Base-by-base conservation (phyloP, 192 early-diverging fungal species). In the Anaeromyces robustus region DNA sequence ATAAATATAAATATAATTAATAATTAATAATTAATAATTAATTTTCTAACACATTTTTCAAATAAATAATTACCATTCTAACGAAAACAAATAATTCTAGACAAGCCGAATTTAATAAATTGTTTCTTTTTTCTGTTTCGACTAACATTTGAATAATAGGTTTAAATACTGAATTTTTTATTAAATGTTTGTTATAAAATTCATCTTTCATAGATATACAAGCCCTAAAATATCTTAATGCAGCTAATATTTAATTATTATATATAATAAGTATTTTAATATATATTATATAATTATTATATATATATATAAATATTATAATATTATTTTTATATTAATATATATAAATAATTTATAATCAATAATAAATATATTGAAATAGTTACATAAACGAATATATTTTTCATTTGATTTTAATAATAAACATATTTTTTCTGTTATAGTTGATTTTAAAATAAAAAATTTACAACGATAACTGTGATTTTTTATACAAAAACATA, bases 61-160 rank as follows among this genome's bases (percentile, higher is more conserved):
- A 39, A 39, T 14, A 12, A 39, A 28, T 29, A 82, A 81, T 78
- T 86, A 93, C 93, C 77, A 84, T 88, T 28, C 91, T 87, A 79
- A 98, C 92, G 85, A 90, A 94, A 29, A 93, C 93, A 81, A 98
- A 93, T 59, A 98, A 86, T 79, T 97, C 95, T 39, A 96, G 88
- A 82, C 94, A 96, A 2, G 97, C 93, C 12, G 96, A 96, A 80
- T 96, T 94, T 26, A 96, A 81, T 30, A 97, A 84, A 81, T 97
- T 97, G 79, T 96, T 92, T 39, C 87, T 88, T 78, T 90, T 89
- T 37, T 91, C 85, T 3, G 92, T 92, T 29, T 88, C 87, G 18
- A 89, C 31, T 52, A 94, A 88, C 28, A 90, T 82, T 12, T 86
- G 85, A 78, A 96, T 83, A 30, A 95, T 87, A 28, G 91, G 87